phyloP scores from a whole-genome alignment of 495 filamentous ascomycete species.

The Monascus purpureus region DNA sequence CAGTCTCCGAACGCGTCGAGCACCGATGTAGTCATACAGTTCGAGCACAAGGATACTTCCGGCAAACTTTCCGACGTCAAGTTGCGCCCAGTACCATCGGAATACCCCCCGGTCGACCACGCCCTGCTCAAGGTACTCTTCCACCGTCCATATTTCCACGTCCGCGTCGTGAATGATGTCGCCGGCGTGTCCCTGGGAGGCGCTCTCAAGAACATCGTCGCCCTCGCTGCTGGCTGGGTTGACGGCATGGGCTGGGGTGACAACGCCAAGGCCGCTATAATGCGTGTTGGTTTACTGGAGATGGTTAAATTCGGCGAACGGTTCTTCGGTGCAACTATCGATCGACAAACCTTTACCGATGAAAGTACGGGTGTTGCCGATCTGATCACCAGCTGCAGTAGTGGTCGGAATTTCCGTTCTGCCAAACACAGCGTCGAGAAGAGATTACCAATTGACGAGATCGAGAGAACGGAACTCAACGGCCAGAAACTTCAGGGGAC shows the following conservation, averaged over 20 bases:
- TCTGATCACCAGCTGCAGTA: conserved; percentile 83
- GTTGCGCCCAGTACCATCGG: conserved; percentile 57
- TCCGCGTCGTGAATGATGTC: conserved; percentile 80
- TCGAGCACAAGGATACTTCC: conserved; percentile 51
- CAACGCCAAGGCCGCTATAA: conserved; percentile 93
- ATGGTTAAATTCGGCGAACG: conserved; percentile 88
- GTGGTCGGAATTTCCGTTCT: conserved; percentile 86
- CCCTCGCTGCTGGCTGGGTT: conserved; percentile 87
- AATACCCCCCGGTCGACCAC: conserved; percentile 76
- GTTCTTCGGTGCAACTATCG: conserved; percentile 74
- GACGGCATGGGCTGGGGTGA: conserved; percentile 95
- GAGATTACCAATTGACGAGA: conserved; percentile 64
- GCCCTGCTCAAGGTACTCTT: conserved; percentile 67
- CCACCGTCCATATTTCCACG: conserved; percentile 96
- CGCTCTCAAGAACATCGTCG: conserved; percentile 95
- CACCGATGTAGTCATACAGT: conserved; percentile 42
- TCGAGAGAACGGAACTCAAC: conserved; percentile 83
- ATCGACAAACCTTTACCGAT: conserved; percentile 78
- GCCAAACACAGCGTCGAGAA: conserved; percentile 78
- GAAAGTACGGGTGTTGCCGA: conserved; percentile 95
- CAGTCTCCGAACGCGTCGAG: conserved; percentile 41
- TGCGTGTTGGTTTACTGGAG: conserved; percentile 88
- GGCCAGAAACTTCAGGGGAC: conserved; percentile 96
- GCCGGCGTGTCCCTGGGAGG: conserved; percentile 92
- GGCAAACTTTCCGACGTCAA: conserved; percentile 47